Evolutionary conservation across 306 rosid genomes (phyloP), one percentile per base, ranked within the genome.

Genomic region (Oxytropis ochrocephala): DNA sequence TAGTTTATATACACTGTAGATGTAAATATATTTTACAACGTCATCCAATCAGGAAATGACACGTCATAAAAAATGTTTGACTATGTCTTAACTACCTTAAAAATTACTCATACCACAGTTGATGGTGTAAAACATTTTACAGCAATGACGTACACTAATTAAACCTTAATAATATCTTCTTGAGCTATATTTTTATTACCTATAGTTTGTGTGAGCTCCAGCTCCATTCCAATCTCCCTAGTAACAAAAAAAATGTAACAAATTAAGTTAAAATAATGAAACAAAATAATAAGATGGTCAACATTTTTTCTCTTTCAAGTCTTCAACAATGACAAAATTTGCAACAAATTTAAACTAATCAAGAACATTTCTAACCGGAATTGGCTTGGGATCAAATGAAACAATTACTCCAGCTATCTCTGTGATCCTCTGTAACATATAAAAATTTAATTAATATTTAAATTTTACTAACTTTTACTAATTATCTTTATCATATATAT

Each of bases 161-260:
- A 21, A 21, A 21, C 24, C 24, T 21, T 21, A 21, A 21, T n/a
- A n/a, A n/a, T 33, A 39, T 18, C 29, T 5, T 29, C 21, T 48
- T 24, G 11, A 10, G 4, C 0, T 13, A 4, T 24, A n/a, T 2
- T n/a, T n/a, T 12, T 5, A 4, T 54, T 77, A 84, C 89, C 89
- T 85, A 11, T 81, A 85, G 75, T 85, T 85, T 60, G 84, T 2
- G 76, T 85, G 89, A 76, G 89, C 89, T 0, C 89, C 89, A 64
- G 89, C 89, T 67, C 89, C 89, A 85, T 85, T 85, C 89, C 89
- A 85, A 6, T 85, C 89, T 10, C 89, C 84, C 82, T 75, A 60
- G 16, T 60, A 78, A 50, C 13, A n/a, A n/a, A n/a, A 72, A 24
- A 11, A 50, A 62, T 21, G 14, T 11, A 8, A 29, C 17, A 47